Conservation (phyloP, 2,329 filamentous ascomycete species). For the Penicillium sp. region DNA sequence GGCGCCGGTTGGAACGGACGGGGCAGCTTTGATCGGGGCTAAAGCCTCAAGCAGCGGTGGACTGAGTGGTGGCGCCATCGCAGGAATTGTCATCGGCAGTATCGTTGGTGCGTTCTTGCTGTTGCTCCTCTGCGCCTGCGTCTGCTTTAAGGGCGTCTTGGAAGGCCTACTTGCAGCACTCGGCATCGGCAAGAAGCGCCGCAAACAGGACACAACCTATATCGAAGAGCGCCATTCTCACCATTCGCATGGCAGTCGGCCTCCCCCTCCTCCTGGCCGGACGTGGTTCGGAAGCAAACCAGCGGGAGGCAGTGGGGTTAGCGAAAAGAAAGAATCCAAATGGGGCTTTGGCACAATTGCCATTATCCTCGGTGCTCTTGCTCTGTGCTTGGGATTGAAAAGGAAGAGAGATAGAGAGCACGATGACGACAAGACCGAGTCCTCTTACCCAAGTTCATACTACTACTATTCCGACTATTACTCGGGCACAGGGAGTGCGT, state of each 20-base stretch:
- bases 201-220: constrained; percentile 33
- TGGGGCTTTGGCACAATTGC: constrained; percentile 35
- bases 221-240: constrained; percentile 35
- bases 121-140: constrained; percentile 38
- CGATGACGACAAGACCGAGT: constrained; percentile 35
- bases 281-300: constrained; percentile 39
- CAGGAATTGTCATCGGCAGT: constrained; percentile 45
- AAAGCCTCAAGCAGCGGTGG: constrained; percentile 27
- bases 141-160: constrained; percentile 37
- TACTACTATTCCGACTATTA: constrained; percentile 37
- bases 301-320: constrained; percentile 23
- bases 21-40: constrained; percentile 30
- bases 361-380: constrained; percentile 38
- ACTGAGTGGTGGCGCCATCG: constrained; percentile 44
- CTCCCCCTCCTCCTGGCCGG: constrained; percentile 18
- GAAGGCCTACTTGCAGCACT: constrained; percentile 37
- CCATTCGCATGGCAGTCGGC: constrained; percentile 26
- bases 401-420: constrained; percentile 31
- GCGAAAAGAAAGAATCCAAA: constrained; percentile 31
- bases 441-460: constrained; percentile 34
- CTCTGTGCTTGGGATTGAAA: constrained; percentile 40
- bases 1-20: constrained; percentile 39
- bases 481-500: constrained; percentile 34
- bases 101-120: constrained; percentile 40
- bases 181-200: constrained; percentile 33